These are phyloP conservation scores for Populus euphratica DNA, from an alignment of 345 rosid species.

Conservation along the genomic window DNA sequence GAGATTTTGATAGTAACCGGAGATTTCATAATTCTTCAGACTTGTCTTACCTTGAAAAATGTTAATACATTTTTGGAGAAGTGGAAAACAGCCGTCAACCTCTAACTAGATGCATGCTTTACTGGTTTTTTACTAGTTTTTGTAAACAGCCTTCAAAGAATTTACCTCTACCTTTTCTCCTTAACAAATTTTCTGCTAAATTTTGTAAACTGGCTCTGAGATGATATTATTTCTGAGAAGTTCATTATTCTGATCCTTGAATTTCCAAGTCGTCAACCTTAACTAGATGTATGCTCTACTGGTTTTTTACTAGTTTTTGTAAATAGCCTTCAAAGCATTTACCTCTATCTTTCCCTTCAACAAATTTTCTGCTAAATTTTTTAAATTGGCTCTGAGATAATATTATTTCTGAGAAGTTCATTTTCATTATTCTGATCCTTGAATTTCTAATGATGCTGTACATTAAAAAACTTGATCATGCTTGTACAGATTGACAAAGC, in stretches of 20 bases:
- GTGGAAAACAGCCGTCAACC: not conserved
- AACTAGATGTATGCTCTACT: not conserved
- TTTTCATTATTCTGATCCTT: not conserved
- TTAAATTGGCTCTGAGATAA: not conserved
- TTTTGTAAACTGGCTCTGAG: not conserved
- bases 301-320: not conserved
- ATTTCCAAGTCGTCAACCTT: not conserved
- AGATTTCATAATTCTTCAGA: not conserved
- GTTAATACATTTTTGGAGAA: not conserved
- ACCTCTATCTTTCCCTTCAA: not conserved
- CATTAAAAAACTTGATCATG: not conserved
- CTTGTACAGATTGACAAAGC: slow-evolving; percentile 37
- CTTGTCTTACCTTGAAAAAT: not conserved
- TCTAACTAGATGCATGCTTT: not conserved
- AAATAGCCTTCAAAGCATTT: not conserved
- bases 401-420: not conserved
- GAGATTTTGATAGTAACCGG: not conserved
- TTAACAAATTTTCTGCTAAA: not conserved
- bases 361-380: not conserved
- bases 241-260: not conserved
- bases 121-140: not conserved
- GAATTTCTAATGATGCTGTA: not conserved
- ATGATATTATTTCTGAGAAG: not conserved
- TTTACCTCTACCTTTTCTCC: not conserved
- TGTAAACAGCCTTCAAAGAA: not conserved